Conservation (phyloP, 352 stramenopile species). For the Pseudoperonospora humuli region DNA sequence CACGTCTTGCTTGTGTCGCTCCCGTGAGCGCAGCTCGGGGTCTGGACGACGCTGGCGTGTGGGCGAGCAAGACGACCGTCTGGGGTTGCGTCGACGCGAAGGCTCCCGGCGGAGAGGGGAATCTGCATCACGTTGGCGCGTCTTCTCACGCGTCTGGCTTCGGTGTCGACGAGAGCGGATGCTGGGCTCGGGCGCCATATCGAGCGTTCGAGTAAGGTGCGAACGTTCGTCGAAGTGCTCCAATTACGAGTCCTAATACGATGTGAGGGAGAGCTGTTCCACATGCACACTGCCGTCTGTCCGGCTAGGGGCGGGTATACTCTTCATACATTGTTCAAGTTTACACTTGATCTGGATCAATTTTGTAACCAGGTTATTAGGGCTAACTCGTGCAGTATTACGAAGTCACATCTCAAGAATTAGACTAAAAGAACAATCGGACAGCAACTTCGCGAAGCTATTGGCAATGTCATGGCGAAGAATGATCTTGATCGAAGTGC, state of each 20-base stretch:
- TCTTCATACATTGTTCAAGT: neutral
- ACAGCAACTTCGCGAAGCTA: no score
- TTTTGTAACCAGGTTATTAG: no score
- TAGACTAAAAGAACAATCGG: no score
- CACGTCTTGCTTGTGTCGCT: slow-evolving; percentile 9
- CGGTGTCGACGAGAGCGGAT: slow-evolving; percentile 19
- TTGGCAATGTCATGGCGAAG: no score
- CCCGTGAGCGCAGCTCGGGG: slow-evolving; percentile 9
- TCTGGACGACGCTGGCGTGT: slow-evolving; percentile 19
- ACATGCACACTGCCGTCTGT: no score
- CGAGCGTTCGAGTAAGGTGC: neutral
- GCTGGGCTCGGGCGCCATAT: slow-evolving; percentile 23
- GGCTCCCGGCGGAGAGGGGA: slow-evolving; percentile 7
- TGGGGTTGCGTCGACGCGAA: slow-evolving; percentile 9
- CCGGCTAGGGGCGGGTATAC: no score
- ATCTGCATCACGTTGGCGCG: slow-evolving; percentile 3
- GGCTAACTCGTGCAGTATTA: no score
- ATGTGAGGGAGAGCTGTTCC: slow-evolving; percentile 17
- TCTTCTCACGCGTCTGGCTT: slow-evolving; percentile 13
- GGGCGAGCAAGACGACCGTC: slow-evolving; percentile 8
- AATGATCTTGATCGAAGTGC: no score
- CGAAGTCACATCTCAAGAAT: no score
- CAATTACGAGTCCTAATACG: slow-evolving; percentile 12
- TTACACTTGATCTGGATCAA: neutral
- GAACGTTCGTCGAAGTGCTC: neutral